These are phyloP conservation scores for Carnegiea gigantea DNA, from an alignment of 179 eudicot genomes.

Conservation along the genomic window DNA sequence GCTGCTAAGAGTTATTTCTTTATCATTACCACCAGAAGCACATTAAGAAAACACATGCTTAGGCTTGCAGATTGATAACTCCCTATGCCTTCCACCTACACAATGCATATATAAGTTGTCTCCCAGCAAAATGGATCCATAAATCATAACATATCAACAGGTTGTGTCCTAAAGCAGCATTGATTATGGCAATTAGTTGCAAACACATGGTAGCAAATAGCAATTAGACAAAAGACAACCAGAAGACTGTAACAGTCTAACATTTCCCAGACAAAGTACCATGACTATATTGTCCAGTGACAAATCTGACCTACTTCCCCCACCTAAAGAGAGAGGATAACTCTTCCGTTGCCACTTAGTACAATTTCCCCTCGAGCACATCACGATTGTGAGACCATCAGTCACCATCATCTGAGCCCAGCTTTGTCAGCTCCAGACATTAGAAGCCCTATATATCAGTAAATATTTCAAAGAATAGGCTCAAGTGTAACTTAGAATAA, in stretches of 20 bases:
- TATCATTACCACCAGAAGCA: conserved; percentile 6
- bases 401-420: too few relatives aligned
- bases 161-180: not conserved
- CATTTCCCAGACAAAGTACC: not conserved
- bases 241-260: not conserved
- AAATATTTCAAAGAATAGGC: too few relatives aligned
- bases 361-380: too few relatives aligned
- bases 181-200: not conserved
- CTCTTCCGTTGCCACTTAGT: too few relatives aligned
- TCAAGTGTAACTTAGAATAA: too few relatives aligned
- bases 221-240: not conserved
- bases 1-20: not conserved
- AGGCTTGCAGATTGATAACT: not conserved
- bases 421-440: too few relatives aligned
- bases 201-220: not conserved
- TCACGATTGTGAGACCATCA: too few relatives aligned
- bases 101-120: not conserved
- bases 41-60: not conserved
- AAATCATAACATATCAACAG: not conserved
- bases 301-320: not conserved
- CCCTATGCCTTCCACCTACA: not conserved
- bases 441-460: too few relatives aligned
- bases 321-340: not conserved
- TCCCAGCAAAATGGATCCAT: not conserved
- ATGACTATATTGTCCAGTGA: conserved; percentile 3